These are phyloP conservation scores for Micractinium sp. DNA, from an alignment of 139 green algal species.

Conservation along the genomic window DNA sequence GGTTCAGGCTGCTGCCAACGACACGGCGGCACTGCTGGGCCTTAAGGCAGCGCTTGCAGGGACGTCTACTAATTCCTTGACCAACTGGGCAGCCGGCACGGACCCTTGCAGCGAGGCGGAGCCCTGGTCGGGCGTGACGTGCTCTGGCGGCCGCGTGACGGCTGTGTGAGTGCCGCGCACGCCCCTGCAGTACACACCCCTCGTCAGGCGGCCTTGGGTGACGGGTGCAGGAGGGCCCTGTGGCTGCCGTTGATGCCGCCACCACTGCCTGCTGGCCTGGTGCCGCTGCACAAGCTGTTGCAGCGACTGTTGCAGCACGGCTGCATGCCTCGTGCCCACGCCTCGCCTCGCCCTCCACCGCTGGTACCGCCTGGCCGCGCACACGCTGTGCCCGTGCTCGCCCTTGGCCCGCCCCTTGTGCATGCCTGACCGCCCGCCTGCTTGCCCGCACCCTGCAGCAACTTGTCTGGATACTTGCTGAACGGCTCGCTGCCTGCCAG, in stretches of 20 bases:
- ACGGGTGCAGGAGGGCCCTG: too few relatives aligned
- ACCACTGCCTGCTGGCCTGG: too few relatives aligned
- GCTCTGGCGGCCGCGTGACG: conserved; percentile 8
- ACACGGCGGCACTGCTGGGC: background rate
- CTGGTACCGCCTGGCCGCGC: background rate
- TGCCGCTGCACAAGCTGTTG: too few relatives aligned
- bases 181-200: too few relatives aligned
- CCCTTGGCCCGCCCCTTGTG: background rate
- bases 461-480: background rate
- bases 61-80: background rate
- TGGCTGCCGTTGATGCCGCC: too few relatives aligned
- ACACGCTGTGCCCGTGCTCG: background rate
- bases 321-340: background rate
- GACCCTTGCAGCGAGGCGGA: background rate
- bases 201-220: too few relatives aligned
- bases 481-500: background rate
- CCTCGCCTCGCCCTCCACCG: background rate
- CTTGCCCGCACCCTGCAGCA: background rate
- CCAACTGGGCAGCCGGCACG: background rate
- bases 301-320: too few relatives aligned
- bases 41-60: conserved; percentile 9
- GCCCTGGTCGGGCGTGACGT: conserved; percentile 25
- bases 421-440: background rate
- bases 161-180: conserved; percentile 1
- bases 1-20: background rate